Evolutionary conservation across 2,329 filamentous ascomycete species (phyloP), one percentile per base, ranked within the genome.

Genomic region (Cladophialophora carrionii): DNA sequence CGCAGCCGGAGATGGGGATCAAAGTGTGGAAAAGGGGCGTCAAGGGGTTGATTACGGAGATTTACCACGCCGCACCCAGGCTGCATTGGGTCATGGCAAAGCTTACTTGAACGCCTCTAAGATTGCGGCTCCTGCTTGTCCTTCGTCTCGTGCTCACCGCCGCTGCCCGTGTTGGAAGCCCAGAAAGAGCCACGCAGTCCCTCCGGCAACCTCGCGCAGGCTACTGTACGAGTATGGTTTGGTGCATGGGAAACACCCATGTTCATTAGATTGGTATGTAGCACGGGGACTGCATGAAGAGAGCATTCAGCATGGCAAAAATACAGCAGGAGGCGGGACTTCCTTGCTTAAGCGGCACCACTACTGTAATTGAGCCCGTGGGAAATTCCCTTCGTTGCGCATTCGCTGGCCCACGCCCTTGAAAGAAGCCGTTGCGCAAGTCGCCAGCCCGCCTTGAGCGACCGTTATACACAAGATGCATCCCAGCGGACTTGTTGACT

Each of bases 31-130:
- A 62, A 53, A 54, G 59, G 55, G 61, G 14, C 48, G 48, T 14
- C 14, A 29, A 52, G 20, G 22, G 26, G 48, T 9, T 43, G 37
- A 43, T 43, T 43, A 22, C 67, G 67, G 67, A 68, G 67, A 67
- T 65, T 66, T 67, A 57, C 51, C 26, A 20, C 51, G 26, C 49
- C 59, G n/a, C 6, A 37, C 41, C 59, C 57, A 62, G 46, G 34
- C 67, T 53, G 0, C 7, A 58, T 61, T 31, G 8, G 59, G 64
- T n/a, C 53, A 61, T n/a, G 26, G 3, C 8, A 69, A 69, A 67
- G 67, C 67, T 69, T 69, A 62, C 59, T 67, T 69, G 48, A 65
- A 69, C 67, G 62, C 67, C 67, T 62, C 67, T 69, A 69, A 69
- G 67, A 69, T 69, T 69, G 67, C 64, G 48, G 37, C 37, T 43